These are phyloP conservation scores for Dipteronia sinensis DNA, from an alignment of 345 rosid genomes.

Conservation along the genomic window DNA sequence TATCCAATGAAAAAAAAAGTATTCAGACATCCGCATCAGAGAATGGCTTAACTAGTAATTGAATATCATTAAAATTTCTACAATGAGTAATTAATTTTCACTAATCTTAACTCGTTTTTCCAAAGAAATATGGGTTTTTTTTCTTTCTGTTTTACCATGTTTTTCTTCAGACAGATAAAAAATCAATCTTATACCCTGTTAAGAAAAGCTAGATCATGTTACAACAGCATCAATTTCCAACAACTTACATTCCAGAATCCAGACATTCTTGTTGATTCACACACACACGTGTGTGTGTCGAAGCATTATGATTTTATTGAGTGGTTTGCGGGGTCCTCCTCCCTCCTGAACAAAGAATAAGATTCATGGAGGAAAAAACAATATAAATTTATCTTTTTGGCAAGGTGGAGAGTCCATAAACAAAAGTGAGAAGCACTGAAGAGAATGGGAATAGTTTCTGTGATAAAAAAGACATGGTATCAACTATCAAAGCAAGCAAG, in stretches of 20 bases:
- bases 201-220: not conserved
- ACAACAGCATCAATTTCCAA: not conserved
- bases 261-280: conserved; percentile 2
- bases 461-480: conserved; percentile 19
- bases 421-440: conserved; percentile 30
- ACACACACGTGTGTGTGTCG: conserved; percentile 19
- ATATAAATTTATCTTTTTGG: conserved; percentile 17
- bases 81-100: not conserved
- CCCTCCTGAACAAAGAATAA: conserved; percentile 43
- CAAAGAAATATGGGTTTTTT: not conserved
- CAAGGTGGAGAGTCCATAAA: conserved; percentile 54
- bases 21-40: too few relatives aligned
- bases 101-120: not conserved
- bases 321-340: conserved; percentile 54
- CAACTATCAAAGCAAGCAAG: conserved; percentile 22
- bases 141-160: not conserved
- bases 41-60: not conserved
- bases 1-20: too few relatives aligned
- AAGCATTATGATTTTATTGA: conserved; percentile 25
- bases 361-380: conserved; percentile 41
- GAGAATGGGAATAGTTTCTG: conserved; percentile 29
- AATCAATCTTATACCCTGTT: not conserved
- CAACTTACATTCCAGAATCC: not conserved
- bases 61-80: not conserved
- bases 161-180: not conserved